Evolutionary conservation across 2,329 filamentous ascomycete genomes (phyloP).

Genomic region (Zymoseptoria pseudotritici): DNA sequence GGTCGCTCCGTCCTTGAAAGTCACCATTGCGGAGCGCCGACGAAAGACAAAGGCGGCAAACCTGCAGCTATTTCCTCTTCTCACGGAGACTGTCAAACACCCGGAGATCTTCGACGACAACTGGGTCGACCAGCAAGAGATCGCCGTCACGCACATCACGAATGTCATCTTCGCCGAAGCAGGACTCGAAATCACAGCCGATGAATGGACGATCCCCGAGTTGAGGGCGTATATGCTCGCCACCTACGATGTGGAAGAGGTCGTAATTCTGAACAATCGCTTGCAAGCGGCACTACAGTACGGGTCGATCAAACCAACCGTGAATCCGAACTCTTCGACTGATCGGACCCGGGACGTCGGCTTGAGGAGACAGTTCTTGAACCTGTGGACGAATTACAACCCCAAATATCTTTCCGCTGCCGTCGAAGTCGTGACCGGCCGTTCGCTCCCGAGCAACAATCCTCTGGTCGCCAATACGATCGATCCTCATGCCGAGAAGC

Average conservation of each 20-base stretch:
- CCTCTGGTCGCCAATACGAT: conserved; percentile 13
- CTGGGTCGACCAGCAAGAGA: conserved; percentile 56
- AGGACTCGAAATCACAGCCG: background rate
- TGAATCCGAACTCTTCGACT: conserved; percentile 37
- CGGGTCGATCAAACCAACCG: conserved; percentile 51
- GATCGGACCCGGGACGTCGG: conserved; percentile 52
- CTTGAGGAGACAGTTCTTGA: conserved; percentile 48
- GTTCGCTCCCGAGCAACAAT: conserved; percentile 26
- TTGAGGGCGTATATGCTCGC: conserved; percentile 44
- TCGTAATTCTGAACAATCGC: conserved; percentile 48
- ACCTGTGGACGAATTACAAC: conserved; percentile 54
- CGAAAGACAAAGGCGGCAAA: conserved; percentile 10
- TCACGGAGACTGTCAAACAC: conserved; percentile 47
- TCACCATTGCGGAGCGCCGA: background rate
- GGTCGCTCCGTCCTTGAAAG: background rate
- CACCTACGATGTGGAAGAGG: conserved; percentile 47
- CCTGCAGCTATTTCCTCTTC: conserved; percentile 40
- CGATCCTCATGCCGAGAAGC: conserved; percentile 15
- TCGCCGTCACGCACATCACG: conserved; percentile 52
- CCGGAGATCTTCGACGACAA: conserved; percentile 56
- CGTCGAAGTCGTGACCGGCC: conserved; percentile 53
- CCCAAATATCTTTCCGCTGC: conserved; percentile 44
- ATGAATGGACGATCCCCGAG: background rate
- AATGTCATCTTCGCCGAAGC: conserved; percentile 48
- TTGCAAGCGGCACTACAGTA: conserved; percentile 52